Conservation (phyloP, 2,329 filamentous ascomycete genomes). For the Leptographium radiaticola region DNA sequence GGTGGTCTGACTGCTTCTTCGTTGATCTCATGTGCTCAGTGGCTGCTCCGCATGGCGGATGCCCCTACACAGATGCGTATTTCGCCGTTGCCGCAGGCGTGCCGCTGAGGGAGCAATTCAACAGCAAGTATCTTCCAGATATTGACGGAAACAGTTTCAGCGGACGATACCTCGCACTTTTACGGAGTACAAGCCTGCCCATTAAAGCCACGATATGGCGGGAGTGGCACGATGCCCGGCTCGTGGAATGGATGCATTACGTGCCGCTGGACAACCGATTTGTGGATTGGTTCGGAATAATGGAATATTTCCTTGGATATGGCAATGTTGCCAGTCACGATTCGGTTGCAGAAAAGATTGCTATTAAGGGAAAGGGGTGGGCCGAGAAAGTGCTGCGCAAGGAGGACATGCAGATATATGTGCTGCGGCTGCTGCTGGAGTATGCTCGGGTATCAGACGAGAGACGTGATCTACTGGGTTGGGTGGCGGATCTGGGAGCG, state of each 20-base stretch:
- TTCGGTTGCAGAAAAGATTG: slow-evolving; percentile 48
- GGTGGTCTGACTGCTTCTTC: slow-evolving; percentile 38
- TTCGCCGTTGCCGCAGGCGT: slow-evolving; percentile 27
- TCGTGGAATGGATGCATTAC: slow-evolving; percentile 69
- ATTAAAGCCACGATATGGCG: slow-evolving; percentile 68
- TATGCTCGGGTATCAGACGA: slow-evolving; percentile 45
- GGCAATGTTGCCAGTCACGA: slow-evolving; percentile 35
- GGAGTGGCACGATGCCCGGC: slow-evolving; percentile 68
- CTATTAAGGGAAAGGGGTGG: slow-evolving; percentile 53
- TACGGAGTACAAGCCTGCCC: slow-evolving; percentile 55
- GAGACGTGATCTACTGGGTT: slow-evolving; percentile 38
- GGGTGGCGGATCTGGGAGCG: slow-evolving; percentile 33
- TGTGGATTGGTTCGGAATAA: slow-evolving; percentile 56
- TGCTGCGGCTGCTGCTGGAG: slow-evolving; percentile 49
- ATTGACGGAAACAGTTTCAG: slow-evolving; percentile 55
- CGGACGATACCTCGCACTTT: slow-evolving; percentile 55
- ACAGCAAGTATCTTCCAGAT: slow-evolving; percentile 58
- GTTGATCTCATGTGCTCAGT: slow-evolving; percentile 39
- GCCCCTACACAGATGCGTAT: slow-evolving; percentile 35
- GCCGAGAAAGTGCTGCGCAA: slow-evolving; percentile 52
- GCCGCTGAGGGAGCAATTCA: slow-evolving; percentile 39
- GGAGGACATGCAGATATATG: slow-evolving; percentile 65
- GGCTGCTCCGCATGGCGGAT: slow-evolving; percentile 19
- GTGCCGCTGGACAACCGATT: slow-evolving; percentile 68
- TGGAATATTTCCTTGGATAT: slow-evolving; percentile 63